A percentile compares a stretch with the other conserved stretches of the same genome.
These are phyloP conservation scores for Phytophthora capsici DNA, from an alignment of 352 stramenopile species.

Conservation along the genomic window DNA sequence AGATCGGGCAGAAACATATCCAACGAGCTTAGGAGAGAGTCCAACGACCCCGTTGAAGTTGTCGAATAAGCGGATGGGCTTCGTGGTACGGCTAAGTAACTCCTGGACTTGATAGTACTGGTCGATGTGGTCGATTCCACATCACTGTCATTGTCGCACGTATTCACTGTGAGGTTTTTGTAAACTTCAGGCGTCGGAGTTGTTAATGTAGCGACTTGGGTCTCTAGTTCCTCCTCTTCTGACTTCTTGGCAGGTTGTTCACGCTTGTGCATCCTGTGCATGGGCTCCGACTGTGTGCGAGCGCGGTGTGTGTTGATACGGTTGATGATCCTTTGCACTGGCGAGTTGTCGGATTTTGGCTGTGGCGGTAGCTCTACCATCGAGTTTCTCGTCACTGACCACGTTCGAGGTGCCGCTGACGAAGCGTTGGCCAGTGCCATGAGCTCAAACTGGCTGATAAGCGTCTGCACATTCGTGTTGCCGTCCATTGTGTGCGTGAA, in stretches of 20 bases:
- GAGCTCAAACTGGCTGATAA: conserved; percentile 46
- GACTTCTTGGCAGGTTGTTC: conserved; percentile 4
- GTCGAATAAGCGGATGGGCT: conserved; percentile 43
- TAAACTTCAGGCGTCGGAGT: conserved; percentile 12
- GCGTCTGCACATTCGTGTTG: conserved; percentile 31
- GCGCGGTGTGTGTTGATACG: conserved; percentile 11
- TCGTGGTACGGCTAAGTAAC: conserved; percentile 17
- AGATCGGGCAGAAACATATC: conserved; percentile 34
- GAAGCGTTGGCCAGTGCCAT: conserved; percentile 27
- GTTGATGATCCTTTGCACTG: conserved; percentile 25
- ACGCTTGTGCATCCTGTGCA: neutral
- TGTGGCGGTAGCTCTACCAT: conserved; percentile 6
- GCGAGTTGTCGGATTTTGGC: conserved; percentile 21
- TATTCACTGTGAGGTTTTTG: conserved; percentile 21
- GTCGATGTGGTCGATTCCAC: conserved; percentile 9
- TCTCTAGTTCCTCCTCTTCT: conserved; percentile 2
- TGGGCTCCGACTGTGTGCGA: conserved; percentile 16
- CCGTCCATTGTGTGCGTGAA: conserved; percentile 21
- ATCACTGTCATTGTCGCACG: conserved; percentile 26
- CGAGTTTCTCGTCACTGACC: conserved; percentile 9
- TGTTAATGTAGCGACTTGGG: neutral
- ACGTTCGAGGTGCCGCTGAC: conserved; percentile 2
- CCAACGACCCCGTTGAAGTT: conserved; percentile 40
- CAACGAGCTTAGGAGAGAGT: conserved; percentile 37
- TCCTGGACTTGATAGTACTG: conserved; percentile 9